Conservation (phyloP, 2,329 filamentous ascomycete genomes). For the Stemphylium lycopersici region DNA sequence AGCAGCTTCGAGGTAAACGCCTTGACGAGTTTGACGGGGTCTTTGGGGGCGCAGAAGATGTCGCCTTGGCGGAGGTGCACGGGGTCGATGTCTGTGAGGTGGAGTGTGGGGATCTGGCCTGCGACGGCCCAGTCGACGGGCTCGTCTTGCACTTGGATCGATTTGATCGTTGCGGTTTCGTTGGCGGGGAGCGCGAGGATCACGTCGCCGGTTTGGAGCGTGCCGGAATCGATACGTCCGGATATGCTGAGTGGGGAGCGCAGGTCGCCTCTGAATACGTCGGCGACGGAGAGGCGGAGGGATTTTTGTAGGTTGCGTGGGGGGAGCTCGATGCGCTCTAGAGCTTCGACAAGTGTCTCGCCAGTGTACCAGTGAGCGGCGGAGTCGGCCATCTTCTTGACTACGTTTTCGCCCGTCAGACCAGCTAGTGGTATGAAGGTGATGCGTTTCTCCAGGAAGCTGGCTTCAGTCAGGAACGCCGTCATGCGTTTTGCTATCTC, state of each 20-base stretch:
- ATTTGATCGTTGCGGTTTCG: conserved; percentile 81
- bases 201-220: conserved; percentile 81
- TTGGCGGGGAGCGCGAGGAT: conserved; percentile 80
- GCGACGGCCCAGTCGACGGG: conserved; percentile 87
- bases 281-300: conserved; percentile 82
- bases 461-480: conserved; percentile 80
- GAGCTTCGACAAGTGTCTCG: conserved; percentile 77
- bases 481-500: conserved; percentile 84
- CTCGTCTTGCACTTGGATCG: conserved; percentile 76
- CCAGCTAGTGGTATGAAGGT: conserved; percentile 90
- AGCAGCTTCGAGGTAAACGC: conserved; percentile 82
- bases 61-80: conserved; percentile 80
- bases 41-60: conserved; percentile 74
- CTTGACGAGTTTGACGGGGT: conserved; percentile 73
- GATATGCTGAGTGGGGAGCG: conserved; percentile 84
- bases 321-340: conserved; percentile 81
- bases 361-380: conserved; percentile 77
- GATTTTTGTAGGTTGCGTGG: conserved; percentile 75
- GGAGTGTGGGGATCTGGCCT: conserved; percentile 85
- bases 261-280: conserved; percentile 81
- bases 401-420: conserved; percentile 85
- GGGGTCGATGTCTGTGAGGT: conserved; percentile 83
- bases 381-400: conserved; percentile 60
- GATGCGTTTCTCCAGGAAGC: conserved; percentile 81
- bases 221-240: conserved; percentile 84